Base-by-base conservation (phyloP, 257 asterid species). In the Sherardia arvensis region DNA sequence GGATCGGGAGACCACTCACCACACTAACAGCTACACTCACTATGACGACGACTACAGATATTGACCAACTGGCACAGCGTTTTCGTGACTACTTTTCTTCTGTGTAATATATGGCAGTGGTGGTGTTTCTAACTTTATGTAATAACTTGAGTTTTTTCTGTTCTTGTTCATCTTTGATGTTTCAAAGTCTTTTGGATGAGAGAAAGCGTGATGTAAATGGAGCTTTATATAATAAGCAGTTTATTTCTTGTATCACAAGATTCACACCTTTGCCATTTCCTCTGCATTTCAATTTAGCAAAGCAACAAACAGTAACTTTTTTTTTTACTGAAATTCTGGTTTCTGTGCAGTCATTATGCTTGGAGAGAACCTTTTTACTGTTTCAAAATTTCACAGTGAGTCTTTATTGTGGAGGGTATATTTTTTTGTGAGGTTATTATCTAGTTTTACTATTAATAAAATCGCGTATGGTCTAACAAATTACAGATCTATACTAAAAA, bases 1-100 rank as follows among this genome's bases (percentile, higher is more conserved):
- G 66, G 81, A 81, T 64, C 76, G 77, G 65, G 84, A 77, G 57
- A 73, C 86, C 1, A 74, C 72, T 3, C 23, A 82, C 36, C 71
- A 80, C 69, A 73, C 66, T 73, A 65, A 56, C 73, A 71, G 73
- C 57, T 73, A 73, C 74, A 68, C 75, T 2, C 72, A 67, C 65
- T 78, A 76, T 15, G 85, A 76, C 11, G 93, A 87, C 14, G 84
- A 86, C 30, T 63, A 84, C 74, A 71, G 79, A 78, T 79, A 84
- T 78, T 85, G 87, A 81, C 63, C 55, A 28, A 2, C 36, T 45
- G 10, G 8, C 22, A 51, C n/a, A 14, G 40, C 51, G 12, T 40
- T 56, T 34, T 66, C 69, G 48, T 38, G 58, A 32, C 66, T 36
- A 27, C 56, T 57, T 49, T 53, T 64, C 32, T 58, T 66, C 65